Percentiles rank a stretch among this genome's conserved stretches.
Conservation (phyloP, 192 early-diverging fungal species). For the Backusella circina region DNA sequence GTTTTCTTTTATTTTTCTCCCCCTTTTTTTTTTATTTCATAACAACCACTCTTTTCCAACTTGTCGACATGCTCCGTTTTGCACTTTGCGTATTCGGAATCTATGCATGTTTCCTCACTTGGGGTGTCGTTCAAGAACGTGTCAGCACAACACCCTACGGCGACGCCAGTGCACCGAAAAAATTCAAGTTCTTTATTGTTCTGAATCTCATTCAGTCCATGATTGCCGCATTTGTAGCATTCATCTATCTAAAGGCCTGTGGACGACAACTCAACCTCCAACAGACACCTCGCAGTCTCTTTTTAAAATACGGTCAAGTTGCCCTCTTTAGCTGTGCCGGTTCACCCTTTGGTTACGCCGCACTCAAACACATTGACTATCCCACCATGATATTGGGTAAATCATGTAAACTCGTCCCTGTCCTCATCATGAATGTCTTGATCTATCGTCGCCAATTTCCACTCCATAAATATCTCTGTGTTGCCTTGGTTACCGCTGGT, state of each 20-base stretch:
- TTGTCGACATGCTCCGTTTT: slow-evolving; percentile 41
- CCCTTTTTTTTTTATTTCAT: background rate
- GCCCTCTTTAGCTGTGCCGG: slow-evolving; percentile 71
- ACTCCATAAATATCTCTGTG: slow-evolving; percentile 83
- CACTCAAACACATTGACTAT: slow-evolving; percentile 93
- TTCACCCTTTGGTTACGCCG: slow-evolving; percentile 91
- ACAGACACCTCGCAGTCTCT: slow-evolving; percentile 25
- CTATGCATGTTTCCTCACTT: slow-evolving; percentile 94
- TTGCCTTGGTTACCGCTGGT: slow-evolving; percentile 83
- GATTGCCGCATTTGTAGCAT: slow-evolving; percentile 71
- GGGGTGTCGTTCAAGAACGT: slow-evolving; percentile 93
- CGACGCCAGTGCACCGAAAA: slow-evolving; percentile 20
- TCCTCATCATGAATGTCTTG: slow-evolving; percentile 92
- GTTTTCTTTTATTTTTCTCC: slow-evolving; percentile 6
- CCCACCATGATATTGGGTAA: slow-evolving; percentile 96
- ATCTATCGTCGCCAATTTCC: slow-evolving; percentile 88
- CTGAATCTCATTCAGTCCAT: slow-evolving; percentile 86
- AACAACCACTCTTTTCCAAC: background rate
- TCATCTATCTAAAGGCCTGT: slow-evolving; percentile 64
- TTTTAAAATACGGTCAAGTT: slow-evolving; percentile 70
- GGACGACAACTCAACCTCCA: slow-evolving; percentile 39
- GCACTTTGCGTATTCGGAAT: slow-evolving; percentile 62
- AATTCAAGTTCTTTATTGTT: slow-evolving; percentile 89
- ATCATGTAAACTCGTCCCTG: slow-evolving; percentile 95
- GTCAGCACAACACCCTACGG: slow-evolving; percentile 84